These are phyloP conservation scores for Kazachstania kunashirensis DNA, from an alignment of 805 yeast species.

Conservation along the genomic window DNA sequence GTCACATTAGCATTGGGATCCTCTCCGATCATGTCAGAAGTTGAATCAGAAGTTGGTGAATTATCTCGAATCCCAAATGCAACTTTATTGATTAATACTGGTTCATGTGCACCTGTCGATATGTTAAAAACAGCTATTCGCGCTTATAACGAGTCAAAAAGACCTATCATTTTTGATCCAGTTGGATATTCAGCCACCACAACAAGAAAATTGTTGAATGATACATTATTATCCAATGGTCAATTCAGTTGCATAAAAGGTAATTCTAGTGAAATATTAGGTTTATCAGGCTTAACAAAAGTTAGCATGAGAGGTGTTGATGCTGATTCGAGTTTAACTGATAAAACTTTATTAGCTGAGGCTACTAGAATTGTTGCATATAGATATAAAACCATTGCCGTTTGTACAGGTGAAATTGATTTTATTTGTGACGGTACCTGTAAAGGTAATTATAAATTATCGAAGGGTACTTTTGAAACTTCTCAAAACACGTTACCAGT, in stretches of 20 bases:
- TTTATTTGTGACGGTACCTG: slow-evolving; percentile 39
- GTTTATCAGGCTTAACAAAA: slow-evolving; percentile 42
- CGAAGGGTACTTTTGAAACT: slow-evolving; percentile 11
- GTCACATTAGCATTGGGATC: slow-evolving; percentile 76
- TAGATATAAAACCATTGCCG: slow-evolving; percentile 49
- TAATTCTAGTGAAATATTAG: slow-evolving; percentile 67
- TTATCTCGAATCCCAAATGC: slow-evolving; percentile 46
- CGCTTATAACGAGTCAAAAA: slow-evolving; percentile 45
- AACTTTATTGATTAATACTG: slow-evolving; percentile 62
- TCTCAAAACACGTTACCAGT: slow-evolving; percentile 21
- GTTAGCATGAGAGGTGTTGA: slow-evolving; percentile 69
- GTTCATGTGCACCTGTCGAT: slow-evolving; percentile 48
- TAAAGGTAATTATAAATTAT: slow-evolving; percentile 16
- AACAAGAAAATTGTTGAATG: slow-evolving; percentile 42
- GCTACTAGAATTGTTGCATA: slow-evolving; percentile 43
- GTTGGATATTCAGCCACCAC: slow-evolving; percentile 85
- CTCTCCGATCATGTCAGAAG: slow-evolving; percentile 83
- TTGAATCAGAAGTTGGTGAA: slow-evolving; percentile 55
- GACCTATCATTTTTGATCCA: slow-evolving; percentile 75
- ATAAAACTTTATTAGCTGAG: slow-evolving; percentile 23
- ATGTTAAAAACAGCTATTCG: slow-evolving; percentile 43
- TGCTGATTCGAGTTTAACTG: slow-evolving; percentile 23
- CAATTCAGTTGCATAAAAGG: slow-evolving; percentile 68
- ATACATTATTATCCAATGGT: slow-evolving; percentile 44
- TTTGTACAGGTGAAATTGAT: slow-evolving; percentile 58